These are phyloP conservation scores for Nadsonia starkeyi-henricii DNA, from an alignment of 1,139 yeast genomes.

Conservation along the genomic window DNA sequence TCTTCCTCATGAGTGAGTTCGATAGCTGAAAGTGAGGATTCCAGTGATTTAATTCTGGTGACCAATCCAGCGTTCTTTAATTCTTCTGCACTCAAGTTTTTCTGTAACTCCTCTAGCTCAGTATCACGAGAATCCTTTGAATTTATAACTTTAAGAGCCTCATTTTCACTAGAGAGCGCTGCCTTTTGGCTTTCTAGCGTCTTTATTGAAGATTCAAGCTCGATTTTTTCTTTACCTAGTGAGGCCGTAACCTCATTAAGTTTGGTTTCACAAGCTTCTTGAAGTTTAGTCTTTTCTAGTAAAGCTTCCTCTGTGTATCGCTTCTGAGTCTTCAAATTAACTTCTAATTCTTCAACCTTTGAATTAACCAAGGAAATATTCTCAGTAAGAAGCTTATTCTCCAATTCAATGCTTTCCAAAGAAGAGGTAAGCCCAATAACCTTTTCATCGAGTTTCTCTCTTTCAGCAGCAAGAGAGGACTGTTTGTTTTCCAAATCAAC, in stretches of 20 bases:
- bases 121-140: background rate
- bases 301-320: background rate
- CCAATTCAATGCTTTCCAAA: background rate
- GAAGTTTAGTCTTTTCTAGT: background rate
- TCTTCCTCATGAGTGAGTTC: conserved; percentile 2
- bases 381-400: conserved; percentile 8
- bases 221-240: conserved; percentile 1
- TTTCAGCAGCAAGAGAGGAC: background rate
- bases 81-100: conserved; percentile 3
- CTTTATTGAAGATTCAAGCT: conserved; percentile 2
- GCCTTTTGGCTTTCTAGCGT: conserved; percentile 4
- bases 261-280: background rate
- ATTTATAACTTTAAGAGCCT: conserved; percentile 4
- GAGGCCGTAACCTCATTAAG: conserved; percentile 1
- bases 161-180: conserved; percentile 6
- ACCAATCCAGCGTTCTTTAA: background rate
- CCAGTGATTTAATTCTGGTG: background rate
- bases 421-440: conserved; percentile 1
- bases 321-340: conserved; percentile 1
- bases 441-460: background rate
- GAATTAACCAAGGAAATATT: conserved; percentile 8
- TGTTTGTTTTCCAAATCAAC: background rate
- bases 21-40: background rate
- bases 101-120: conserved; percentile 1
- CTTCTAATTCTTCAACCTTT: conserved; percentile 3